These are phyloP conservation scores for Calonectria pseudoreteaudii DNA, from an alignment of 2,329 filamentous ascomycete species.

Conservation along the genomic window DNA sequence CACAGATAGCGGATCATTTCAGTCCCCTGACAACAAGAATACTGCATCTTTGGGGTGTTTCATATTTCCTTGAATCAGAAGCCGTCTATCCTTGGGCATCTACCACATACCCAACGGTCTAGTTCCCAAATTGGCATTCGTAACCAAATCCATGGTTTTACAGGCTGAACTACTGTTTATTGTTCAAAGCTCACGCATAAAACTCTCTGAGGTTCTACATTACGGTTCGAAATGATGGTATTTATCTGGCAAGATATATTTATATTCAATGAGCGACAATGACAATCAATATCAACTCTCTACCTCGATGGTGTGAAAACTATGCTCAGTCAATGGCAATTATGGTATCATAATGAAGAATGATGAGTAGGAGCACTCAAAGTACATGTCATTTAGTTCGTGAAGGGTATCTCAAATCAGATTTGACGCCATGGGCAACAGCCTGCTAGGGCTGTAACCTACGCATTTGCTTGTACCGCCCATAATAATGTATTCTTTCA, in stretches of 20 bases:
- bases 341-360: not conserved
- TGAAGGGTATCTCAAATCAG: constrained; percentile 44
- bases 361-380: not conserved
- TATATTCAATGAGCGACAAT: not conserved
- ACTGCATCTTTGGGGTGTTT: not conserved
- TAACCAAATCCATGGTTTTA: not conserved
- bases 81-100: not conserved
- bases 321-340: not conserved
- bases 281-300: not conserved
- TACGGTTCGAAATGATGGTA: not conserved
- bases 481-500: not conserved
- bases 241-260: not conserved
- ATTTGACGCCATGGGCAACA: constrained; percentile 20
- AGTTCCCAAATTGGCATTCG: no score
- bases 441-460: constrained; percentile 13
- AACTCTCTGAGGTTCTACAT: not conserved
- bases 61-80: not conserved
- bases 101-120: not conserved
- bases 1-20: not conserved
- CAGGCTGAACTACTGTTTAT: no score
- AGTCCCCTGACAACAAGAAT: not conserved
- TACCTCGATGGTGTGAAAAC: not conserved
- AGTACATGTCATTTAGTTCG: constrained; percentile 28
- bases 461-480: constrained; percentile 3
- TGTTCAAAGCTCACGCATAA: not conserved